Base-by-base conservation (phyloP, 2,329 filamentous ascomycete species). In the Cadophora sp. region DNA sequence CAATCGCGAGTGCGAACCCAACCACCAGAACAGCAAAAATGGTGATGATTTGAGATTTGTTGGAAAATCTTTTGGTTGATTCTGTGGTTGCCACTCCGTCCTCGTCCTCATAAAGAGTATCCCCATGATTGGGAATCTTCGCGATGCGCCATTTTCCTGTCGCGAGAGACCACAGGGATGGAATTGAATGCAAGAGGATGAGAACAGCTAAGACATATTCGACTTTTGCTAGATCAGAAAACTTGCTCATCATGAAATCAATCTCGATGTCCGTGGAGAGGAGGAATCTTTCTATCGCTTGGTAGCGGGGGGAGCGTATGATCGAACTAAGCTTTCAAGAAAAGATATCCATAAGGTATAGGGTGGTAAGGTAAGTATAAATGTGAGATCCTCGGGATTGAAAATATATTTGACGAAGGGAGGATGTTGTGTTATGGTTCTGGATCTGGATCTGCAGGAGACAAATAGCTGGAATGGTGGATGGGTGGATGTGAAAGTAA, bases 61-160 rank as follows among this genome's bases (percentile, higher is more conserved):
- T 85, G 39, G 89, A 90, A 75, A 89, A 93, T 39, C 82, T 81
- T 24, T 83, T 81, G 64, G 87, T 76, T 2, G 88, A 87, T 73
- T 90, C 88, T 58, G 85, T 82, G 0, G 87, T 90, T 47, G 89
- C 90, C 68, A 83, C 82, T 62, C 91, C 91, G 78, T 94, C 91
- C 66, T 83, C 79, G 74, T 94, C 91, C 71, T 89, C 81, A 73
- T 93, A 94, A 2, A 73, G 30, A 1, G 18, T 51, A n/a, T 64
- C 64, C 13, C 61, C 56, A 66, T 62, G 64, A 59, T 66, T 62
- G 43, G 65, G 58, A 45, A n/a, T 47, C 33, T 68, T 73, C 9
- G 13, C 43, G 22, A 53, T 62, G 27, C 66, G 70, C 64, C 67
- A 68, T 27, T 62, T 65, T 13, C 62, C 65, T 27, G 58, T 71